A percentile compares a stretch with the other conserved stretches of the same genome.
Conservation (phyloP, 164 flowering plant genomes). For the Cinnamomum chago region DNA sequence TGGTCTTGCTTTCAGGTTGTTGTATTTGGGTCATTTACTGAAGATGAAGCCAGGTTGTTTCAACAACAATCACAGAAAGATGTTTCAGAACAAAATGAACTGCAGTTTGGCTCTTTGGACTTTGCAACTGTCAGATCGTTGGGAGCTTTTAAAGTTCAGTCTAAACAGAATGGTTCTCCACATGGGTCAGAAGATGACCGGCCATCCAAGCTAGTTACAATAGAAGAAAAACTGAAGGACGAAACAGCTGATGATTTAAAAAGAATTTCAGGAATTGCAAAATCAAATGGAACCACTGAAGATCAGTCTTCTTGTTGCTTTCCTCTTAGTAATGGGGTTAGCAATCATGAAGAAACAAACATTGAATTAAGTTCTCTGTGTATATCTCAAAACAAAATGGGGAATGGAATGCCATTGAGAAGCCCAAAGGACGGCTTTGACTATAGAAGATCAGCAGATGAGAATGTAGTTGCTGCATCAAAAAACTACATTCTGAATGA, state of each 20-base stretch:
- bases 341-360: constrained; percentile 12
- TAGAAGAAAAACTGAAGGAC: constrained; percentile 13
- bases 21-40: constrained; percentile 86
- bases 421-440: constrained; percentile 20
- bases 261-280: constrained; percentile 7
- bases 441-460: constrained; percentile 18
- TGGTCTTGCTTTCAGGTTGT: constrained; percentile 34
- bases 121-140: constrained; percentile 32
- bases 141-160: constrained; percentile 14
- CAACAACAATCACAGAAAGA: constrained; percentile 27
- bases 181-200: constrained; percentile 15
- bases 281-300: constrained; percentile 41
- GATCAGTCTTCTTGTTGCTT: constrained; percentile 9
- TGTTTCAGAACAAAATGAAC: constrained; percentile 25
- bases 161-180: constrained; percentile 20
- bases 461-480: background rate
- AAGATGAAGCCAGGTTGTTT: constrained; percentile 63
- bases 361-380: constrained; percentile 13
- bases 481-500: constrained; percentile 16
- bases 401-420: constrained; percentile 19
- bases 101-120: constrained; percentile 59
- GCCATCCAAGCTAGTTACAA: constrained; percentile 11
- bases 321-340: constrained; percentile 26
- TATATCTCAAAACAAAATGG: constrained; percentile 20
- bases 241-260: constrained; percentile 12